Conservation (phyloP, 441 rosid genomes). For the Populus tomentosa region DNA sequence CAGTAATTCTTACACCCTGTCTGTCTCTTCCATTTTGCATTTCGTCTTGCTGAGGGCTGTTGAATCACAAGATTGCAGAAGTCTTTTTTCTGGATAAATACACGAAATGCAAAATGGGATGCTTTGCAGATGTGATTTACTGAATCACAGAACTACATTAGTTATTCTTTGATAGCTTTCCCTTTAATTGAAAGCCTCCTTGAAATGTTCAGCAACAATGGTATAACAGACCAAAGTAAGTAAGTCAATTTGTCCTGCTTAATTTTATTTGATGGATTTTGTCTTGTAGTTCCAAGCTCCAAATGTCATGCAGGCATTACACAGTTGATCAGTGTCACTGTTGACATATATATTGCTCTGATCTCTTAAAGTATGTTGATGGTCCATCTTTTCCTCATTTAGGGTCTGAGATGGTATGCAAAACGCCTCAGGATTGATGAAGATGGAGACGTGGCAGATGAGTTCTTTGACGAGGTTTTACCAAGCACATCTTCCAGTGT, state of each 20-base stretch:
- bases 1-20: not conserved
- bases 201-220: not conserved
- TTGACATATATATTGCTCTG: not conserved
- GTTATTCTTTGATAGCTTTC: not conserved
- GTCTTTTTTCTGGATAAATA: not conserved
- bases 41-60: not conserved
- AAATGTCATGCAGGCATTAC: not conserved
- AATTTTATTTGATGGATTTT: not conserved
- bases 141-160: not conserved
- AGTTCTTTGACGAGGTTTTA: constrained; percentile 75
- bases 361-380: not conserved
- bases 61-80: too few relatives aligned
- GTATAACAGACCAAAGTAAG: not conserved
- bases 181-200: not conserved
- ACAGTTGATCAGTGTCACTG: not conserved
- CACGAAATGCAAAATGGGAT: not conserved
- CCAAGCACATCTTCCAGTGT: constrained; percentile 22
- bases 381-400: constrained; percentile 2
- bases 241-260: not conserved
- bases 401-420: constrained; percentile 91
- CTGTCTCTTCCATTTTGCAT: not conserved
- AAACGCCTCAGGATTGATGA: constrained; percentile 74
- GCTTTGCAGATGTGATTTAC: not conserved
- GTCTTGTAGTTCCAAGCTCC: not conserved
- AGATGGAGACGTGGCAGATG: constrained; percentile 97